Evolutionary conservation across 2,329 filamentous ascomycete species (phyloP).

Genomic region (Thelonectria olida): DNA sequence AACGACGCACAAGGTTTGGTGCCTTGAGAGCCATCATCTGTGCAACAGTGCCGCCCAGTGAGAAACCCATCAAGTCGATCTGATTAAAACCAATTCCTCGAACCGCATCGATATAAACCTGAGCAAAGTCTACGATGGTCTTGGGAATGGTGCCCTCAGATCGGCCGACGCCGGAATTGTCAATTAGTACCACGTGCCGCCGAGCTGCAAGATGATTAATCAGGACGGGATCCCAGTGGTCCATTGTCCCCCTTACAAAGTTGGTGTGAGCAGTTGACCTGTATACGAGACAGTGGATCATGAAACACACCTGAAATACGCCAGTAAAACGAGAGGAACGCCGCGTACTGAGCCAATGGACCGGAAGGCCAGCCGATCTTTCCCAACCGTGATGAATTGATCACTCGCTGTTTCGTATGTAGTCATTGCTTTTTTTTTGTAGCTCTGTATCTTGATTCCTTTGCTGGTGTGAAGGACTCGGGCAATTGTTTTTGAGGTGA

Average conservation of each 20-base stretch:
- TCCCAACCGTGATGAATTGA: slow-evolving; percentile 41
- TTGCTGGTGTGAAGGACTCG: no score
- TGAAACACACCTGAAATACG: slow-evolving; percentile 43
- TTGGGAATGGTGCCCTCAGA: slow-evolving; percentile 52
- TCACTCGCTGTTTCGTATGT: slow-evolving; percentile 42
- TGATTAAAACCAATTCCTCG: slow-evolving; percentile 48
- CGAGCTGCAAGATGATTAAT: slow-evolving; percentile 53
- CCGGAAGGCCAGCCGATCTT: slow-evolving; percentile 45
- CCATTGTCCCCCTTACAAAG: slow-evolving; percentile 47
- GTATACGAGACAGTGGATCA: neutral
- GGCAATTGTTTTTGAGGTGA: neutral
- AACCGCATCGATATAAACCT: slow-evolving; percentile 47
- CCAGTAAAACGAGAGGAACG: slow-evolving; percentile 45
- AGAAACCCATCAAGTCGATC: slow-evolving; percentile 59
- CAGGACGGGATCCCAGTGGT: slow-evolving; percentile 54
- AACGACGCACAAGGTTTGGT: slow-evolving; percentile 47
- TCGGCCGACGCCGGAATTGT: slow-evolving; percentile 58
- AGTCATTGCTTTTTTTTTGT: slow-evolving; percentile 32
- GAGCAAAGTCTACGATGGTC: slow-evolving; percentile 42
- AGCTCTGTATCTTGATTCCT: no score
- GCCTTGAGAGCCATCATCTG: slow-evolving; percentile 55
- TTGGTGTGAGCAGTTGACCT: neutral
- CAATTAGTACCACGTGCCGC: slow-evolving; percentile 57
- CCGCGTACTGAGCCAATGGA: slow-evolving; percentile 41
- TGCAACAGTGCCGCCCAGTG: slow-evolving; percentile 57